Evolutionary conservation across 2,329 filamentous ascomycete species (phyloP), one percentile per base, ranked within the genome.

Genomic region (Phyllosticta ampelicida): DNA sequence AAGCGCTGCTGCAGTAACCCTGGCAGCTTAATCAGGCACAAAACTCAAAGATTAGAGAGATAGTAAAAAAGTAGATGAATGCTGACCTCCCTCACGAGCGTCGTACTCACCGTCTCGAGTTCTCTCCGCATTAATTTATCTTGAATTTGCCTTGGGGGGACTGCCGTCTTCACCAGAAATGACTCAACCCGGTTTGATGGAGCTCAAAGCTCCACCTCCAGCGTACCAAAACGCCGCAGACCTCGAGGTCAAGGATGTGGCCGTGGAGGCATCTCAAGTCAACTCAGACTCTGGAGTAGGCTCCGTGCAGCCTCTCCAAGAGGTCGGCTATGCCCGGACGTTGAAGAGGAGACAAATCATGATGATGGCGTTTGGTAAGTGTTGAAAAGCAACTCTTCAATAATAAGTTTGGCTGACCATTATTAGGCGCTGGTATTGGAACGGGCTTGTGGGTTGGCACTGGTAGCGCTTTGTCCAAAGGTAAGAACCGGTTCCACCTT

Each of bases 351-450:
- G 56, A 21, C 56, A 58, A 23, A 58, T 58, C 16, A 54, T 54
- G 56, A 58, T 58, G 56, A 58, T 58, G 56, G 56, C 56, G 16
- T 58, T 58, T 28, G 56, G 55, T 28, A 44, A n/a, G 36, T 16
- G n/a, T 44, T 16, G 13, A 16, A 16, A n/a, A 16, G 5, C 36
- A 44, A n/a, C 36, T n/a, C n/a, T 44, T 18, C n/a, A 44, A 5
- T n/a, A 16, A n/a, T 16, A 13, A n/a, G 5, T 44, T 1, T 44
- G 36, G 8, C 36, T n/a, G n/a, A n/a, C 36, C 23, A n/a, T n/a
- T 16, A 6, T 8, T n/a, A 44, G 36, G 49, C 49, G 56, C 56
- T 48, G 56, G 56, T 10, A 58, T 58, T 30, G 56, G 56, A n/a
- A 58, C 56, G 9, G 56, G 56, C 5, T 21, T 58, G 19, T 58